Evolutionary conservation across 2,329 filamentous ascomycete genomes (phyloP).

Genomic region (Sporothrix protearum): DNA sequence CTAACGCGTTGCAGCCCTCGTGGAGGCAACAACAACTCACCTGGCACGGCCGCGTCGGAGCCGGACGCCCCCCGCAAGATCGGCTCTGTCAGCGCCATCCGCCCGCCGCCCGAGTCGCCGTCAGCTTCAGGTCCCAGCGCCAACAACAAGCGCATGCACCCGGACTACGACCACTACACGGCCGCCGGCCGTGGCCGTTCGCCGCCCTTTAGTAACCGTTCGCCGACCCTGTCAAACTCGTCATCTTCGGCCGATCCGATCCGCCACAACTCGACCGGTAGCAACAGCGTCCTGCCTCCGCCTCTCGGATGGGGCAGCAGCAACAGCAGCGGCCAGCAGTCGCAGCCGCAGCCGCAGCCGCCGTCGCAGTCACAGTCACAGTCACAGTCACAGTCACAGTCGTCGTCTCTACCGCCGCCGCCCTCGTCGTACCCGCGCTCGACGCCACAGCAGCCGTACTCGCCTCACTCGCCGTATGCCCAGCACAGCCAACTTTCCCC

Average conservation of each 20-base stretch:
- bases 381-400: neutral
- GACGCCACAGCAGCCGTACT: neutral
- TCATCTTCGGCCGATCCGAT: neutral
- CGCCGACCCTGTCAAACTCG: constrained; percentile 26
- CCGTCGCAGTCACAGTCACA: neutral
- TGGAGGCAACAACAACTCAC: constrained; percentile 56
- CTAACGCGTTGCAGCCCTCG: too few relatives aligned
- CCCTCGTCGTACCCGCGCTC: constrained; percentile 2
- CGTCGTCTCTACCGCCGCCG: neutral
- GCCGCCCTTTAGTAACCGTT: constrained; percentile 30
- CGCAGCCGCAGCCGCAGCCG: neutral
- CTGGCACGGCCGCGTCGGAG: constrained; percentile 51
- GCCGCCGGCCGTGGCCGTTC: constrained; percentile 33
- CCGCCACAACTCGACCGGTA: constrained; percentile 3
- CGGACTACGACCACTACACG: constrained; percentile 47
- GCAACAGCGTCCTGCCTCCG: constrained; percentile 25
- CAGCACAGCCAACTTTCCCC: constrained; percentile 21
- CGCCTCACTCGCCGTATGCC: constrained; percentile 4
- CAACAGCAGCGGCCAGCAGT: neutral
- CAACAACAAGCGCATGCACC: constrained; percentile 47
- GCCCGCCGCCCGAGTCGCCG: constrained; percentile 26
- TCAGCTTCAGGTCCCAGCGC: neutral
- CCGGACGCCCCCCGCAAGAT: constrained; percentile 45
- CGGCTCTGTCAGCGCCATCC: constrained; percentile 33
- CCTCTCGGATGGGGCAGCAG: constrained; percentile 22